Evolutionary conservation across 805 yeast genomes (phyloP).

Genomic region (Spathaspora arborariae): DNA sequence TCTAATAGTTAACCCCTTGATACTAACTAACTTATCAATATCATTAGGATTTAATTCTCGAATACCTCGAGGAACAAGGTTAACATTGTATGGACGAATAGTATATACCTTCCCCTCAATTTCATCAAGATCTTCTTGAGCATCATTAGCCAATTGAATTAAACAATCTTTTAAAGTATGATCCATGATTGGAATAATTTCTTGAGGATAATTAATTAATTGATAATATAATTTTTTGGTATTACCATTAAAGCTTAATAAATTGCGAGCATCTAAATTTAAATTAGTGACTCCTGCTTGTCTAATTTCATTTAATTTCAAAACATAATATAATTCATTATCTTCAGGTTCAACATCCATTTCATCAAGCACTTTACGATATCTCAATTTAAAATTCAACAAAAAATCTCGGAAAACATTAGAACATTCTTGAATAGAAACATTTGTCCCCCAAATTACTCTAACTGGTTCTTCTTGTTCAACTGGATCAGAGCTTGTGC

Average conservation of each 20-base stretch:
- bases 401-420: conserved; percentile 77
- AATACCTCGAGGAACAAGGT: conserved; percentile 67
- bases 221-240: conserved; percentile 82
- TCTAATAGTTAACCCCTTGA: conserved; percentile 87
- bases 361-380: conserved; percentile 52
- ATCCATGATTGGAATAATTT: conserved; percentile 96
- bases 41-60: conserved; percentile 91
- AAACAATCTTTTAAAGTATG: conserved; percentile 88
- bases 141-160: conserved; percentile 65
- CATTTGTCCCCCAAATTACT: conserved; percentile 98
- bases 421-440: conserved; percentile 83
- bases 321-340: conserved; percentile 70
- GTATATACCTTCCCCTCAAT: conserved; percentile 81
- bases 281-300: conserved; percentile 76
- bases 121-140: conserved; percentile 45
- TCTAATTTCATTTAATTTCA: conserved; percentile 69
- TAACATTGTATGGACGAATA: conserved; percentile 84
- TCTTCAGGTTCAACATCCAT: conserved; percentile 48
- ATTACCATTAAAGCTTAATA: conserved; percentile 62
- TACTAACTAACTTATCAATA: conserved; percentile 86
- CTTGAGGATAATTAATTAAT: conserved; percentile 90
- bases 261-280: conserved; percentile 78
- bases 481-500: conserved; percentile 23
- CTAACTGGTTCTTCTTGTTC: conserved; percentile 66
- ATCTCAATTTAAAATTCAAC: conserved; percentile 75